Conservation (phyloP, 305 asterid genomes). For the Salvia sclarea region DNA sequence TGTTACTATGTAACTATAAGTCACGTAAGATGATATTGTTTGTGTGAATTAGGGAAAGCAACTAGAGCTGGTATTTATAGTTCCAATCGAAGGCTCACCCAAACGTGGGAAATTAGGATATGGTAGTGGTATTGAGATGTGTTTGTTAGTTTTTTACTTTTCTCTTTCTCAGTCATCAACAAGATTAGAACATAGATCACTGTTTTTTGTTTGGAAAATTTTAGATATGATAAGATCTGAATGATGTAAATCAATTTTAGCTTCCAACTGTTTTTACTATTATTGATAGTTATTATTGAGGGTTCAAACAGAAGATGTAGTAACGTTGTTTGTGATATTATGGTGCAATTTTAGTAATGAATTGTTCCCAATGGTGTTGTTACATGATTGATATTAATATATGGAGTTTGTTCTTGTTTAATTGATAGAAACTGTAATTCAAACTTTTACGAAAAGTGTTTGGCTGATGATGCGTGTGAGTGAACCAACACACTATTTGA, state of each 20-base stretch:
- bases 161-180: neutral
- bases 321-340: no score
- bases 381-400: no score
- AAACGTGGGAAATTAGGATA: neutral
- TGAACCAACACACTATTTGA: no score
- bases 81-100: no score
- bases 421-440: no score
- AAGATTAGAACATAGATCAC: neutral
- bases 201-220: neutral
- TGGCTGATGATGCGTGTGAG: no score
- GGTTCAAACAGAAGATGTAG: no score
- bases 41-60: constrained; percentile 3
- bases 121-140: neutral
- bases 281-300: no score
- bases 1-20: constrained; percentile 14
- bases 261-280: neutral
- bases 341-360: no score
- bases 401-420: no score
- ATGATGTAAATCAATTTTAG: neutral
- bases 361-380: no score
- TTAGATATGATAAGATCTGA: neutral
- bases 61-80: constrained; percentile 4
- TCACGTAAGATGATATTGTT: neutral
- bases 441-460: no score
- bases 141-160: constrained; percentile 14